A percentile compares a stretch with the other conserved stretches of the same genome.
Evolutionary conservation across 768 basidiomycete genomes (phyloP).

Genomic region (Ephemerocybe angulata): DNA sequence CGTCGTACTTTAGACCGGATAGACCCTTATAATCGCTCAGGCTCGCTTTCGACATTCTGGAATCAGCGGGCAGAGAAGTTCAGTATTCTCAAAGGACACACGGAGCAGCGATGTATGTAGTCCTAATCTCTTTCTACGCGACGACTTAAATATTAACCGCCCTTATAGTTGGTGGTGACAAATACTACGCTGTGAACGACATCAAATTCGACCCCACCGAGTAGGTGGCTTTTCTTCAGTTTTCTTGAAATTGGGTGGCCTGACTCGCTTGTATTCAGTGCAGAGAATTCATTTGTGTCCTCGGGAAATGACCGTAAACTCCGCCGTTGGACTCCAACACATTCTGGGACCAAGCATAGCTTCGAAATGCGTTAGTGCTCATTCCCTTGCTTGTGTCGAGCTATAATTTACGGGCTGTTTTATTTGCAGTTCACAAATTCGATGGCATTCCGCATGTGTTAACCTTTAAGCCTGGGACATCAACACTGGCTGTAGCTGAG

Average conservation of each 20-base stretch:
- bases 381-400: background rate
- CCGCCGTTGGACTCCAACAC: constrained; percentile 1
- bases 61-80: background rate
- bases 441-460: constrained; percentile 38
- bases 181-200: background rate
- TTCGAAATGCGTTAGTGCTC: constrained; percentile 5
- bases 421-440: constrained; percentile 17
- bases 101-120: background rate
- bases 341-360: background rate
- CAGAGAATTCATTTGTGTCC: background rate
- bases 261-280: background rate
- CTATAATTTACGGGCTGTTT: constrained; percentile 5
- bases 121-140: background rate
- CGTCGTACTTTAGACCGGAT: too few relatives aligned
- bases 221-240: background rate
- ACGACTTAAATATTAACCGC: background rate
- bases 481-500: constrained; percentile 40
- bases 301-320: background rate
- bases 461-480: constrained; percentile 39
- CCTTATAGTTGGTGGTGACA: background rate
- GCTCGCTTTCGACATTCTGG: background rate
- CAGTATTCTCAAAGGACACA: background rate
- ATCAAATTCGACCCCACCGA: background rate
- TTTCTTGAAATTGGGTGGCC: background rate
- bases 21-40: background rate